Conservation (phyloP, 805 yeast species). For the Diddensiella transvaalensis region DNA sequence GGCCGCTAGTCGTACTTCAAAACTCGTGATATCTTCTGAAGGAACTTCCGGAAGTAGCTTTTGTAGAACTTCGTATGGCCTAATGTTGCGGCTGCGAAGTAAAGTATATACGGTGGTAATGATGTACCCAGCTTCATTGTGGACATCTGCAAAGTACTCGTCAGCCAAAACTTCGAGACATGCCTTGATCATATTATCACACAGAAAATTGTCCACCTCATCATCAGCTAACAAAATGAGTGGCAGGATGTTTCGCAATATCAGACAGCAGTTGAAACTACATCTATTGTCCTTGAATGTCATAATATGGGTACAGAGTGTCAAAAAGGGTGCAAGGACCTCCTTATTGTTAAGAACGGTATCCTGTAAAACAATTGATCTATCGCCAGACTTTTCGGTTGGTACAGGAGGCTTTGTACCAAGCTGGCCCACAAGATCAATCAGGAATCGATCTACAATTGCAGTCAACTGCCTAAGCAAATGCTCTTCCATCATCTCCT, state of each 20-base stretch:
- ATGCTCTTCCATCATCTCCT: conserved; percentile 98
- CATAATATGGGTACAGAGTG: conserved; percentile 70
- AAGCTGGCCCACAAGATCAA: conserved; percentile 83
- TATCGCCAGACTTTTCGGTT: conserved; percentile 23
- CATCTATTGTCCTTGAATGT: conserved; percentile 87
- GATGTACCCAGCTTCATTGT: conserved; percentile 87
- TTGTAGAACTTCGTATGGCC: conserved; percentile 60
- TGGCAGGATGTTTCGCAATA: conserved; percentile 68
- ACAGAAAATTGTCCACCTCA: conserved; percentile 67
- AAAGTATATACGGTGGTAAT: conserved; percentile 76
- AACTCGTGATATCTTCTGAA: conserved; percentile 53
- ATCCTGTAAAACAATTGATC: conserved; percentile 46
- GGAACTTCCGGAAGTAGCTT: conserved; percentile 47
- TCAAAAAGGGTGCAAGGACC: conserved; percentile 73
- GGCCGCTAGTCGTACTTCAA: conserved; percentile 59
- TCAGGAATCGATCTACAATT: conserved; percentile 78
- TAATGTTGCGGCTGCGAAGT: conserved; percentile 62
- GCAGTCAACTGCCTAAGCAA: conserved; percentile 89
- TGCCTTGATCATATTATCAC: conserved; percentile 65
- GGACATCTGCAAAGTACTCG: conserved; percentile 78
- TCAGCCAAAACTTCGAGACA: conserved; percentile 65
- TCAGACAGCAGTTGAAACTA: conserved; percentile 81
- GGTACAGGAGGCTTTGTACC: conserved; percentile 31
- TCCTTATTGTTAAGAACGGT: conserved; percentile 58
- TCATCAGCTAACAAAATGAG: conserved; percentile 66